Base-by-base conservation (phyloP, 441 rosid genomes). In the Erodium moschatum region DNA sequence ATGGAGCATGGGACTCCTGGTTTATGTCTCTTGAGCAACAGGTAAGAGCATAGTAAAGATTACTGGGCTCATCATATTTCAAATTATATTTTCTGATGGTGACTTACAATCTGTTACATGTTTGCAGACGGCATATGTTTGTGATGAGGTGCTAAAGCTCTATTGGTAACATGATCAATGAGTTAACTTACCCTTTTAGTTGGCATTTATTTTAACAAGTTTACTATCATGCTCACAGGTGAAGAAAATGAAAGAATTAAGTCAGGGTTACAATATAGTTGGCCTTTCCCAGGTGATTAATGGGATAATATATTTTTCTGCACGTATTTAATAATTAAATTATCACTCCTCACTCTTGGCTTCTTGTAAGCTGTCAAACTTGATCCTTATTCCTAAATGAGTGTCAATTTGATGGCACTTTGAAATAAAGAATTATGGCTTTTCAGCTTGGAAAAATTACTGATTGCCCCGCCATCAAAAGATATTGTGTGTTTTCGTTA, bases 1-100 rank as follows among this genome's bases (percentile, higher is more conserved):
- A 67, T 76, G 96, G 96, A 71, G 63, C 74, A 16, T 83, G 87
- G 90, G 90, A 89, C 76, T 87, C 92, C 33, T 87, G 92, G 92
- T 83, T 89, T 77, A 79, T 83, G 87, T 82, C 90, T 75, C 80
- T 89, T 9, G 81, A 77, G 19, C 71, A 82, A 60, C 90, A 89
- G 89, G 96, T 89, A 78, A 67, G 71, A 75, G 31, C 54, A 46
- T 21, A 33, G 33, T 18, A 20, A 40, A 20, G 1, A 52, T 62
- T 74, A 3, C 61, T 56, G 19, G 40, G 12, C 72, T 21, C 27
- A 20, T 73, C 33, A 19, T 44, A 20, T 69, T 56, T 38, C 35
- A 50, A 65, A 54, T 54, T 7, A 66, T 24, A 38, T 6, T 64
- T 29, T 31, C 66, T 38, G 20, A 15, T 65, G 31, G 50, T 73